These are phyloP conservation scores for Picochlorum sp. DNA, from an alignment of 139 green algal genomes.

Conservation along the genomic window DNA sequence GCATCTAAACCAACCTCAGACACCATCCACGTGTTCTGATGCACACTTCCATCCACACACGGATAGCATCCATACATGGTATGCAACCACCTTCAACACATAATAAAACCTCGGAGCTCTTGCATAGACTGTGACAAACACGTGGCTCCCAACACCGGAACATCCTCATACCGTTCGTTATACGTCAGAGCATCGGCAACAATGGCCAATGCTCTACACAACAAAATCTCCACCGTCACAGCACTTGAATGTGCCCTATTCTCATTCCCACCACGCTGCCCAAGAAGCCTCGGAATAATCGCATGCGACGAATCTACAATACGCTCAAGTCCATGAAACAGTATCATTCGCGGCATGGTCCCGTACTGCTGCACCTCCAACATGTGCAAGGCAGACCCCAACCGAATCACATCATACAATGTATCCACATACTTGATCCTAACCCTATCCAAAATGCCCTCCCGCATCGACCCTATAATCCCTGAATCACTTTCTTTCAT, in stretches of 20 bases:
- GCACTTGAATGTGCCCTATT: neutral
- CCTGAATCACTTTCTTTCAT: no score
- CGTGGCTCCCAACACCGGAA: neutral
- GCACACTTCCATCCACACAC: neutral
- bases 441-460: neutral
- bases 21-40: neutral
- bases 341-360: neutral
- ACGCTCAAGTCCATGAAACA: neutral
- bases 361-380: neutral
- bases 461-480: no score
- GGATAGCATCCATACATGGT: neutral
- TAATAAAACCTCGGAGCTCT: constrained; percentile 1
- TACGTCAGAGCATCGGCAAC: neutral
- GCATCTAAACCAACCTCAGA: neutral
- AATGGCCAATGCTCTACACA: neutral
- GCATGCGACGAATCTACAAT: neutral
- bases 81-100: neutral
- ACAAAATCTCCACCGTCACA: neutral
- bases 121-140: neutral
- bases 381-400: neutral
- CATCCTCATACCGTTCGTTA: neutral
- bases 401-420: neutral
- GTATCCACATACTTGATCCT: constrained; percentile 3
- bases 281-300: neutral
- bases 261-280: neutral